Conservation (phyloP, 2,329 filamentous ascomycete genomes). For the Nigrospora oryzae region DNA sequence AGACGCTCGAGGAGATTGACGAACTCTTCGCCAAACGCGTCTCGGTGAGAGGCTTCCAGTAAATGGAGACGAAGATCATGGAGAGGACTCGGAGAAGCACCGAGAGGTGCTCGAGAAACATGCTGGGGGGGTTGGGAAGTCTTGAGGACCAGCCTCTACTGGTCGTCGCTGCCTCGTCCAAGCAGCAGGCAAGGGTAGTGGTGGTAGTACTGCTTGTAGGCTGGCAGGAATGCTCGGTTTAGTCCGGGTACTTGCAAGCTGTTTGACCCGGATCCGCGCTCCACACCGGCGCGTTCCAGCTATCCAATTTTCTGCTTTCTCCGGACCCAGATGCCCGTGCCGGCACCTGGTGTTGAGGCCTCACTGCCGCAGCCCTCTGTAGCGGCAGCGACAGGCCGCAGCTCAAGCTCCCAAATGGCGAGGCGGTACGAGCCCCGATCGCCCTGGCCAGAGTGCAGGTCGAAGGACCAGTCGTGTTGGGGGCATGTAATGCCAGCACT, state of each 20-base stretch:
- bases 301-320: slow-evolving; percentile 22
- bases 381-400: slow-evolving; percentile 23
- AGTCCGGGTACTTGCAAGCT: too few relatives aligned
- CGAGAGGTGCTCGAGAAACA: too few relatives aligned
- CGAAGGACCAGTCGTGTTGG: slow-evolving; percentile 66
- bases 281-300: background rate
- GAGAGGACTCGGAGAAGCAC: slow-evolving; percentile 4
- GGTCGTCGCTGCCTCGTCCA: too few relatives aligned
- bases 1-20: slow-evolving; percentile 20
- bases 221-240: too few relatives aligned
- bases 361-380: background rate
- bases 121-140: too few relatives aligned
- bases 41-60: slow-evolving; percentile 16
- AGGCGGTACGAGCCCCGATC: slow-evolving; percentile 56
- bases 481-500: slow-evolving; percentile 58
- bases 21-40: slow-evolving; percentile 18
- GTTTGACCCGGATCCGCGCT: too few relatives aligned
- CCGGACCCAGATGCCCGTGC: slow-evolving; percentile 19
- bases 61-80: slow-evolving; percentile 14
- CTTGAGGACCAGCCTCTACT: too few relatives aligned
- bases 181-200: too few relatives aligned
- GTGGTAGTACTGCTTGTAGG: too few relatives aligned
- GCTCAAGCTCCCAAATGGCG: slow-evolving; percentile 55
- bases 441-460: slow-evolving; percentile 52
- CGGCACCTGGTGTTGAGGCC: background rate